A percentile compares a stretch with the other conserved stretches of the same genome.
Conservation (phyloP, 805 yeast species). For the Candida nonsorbophila region DNA sequence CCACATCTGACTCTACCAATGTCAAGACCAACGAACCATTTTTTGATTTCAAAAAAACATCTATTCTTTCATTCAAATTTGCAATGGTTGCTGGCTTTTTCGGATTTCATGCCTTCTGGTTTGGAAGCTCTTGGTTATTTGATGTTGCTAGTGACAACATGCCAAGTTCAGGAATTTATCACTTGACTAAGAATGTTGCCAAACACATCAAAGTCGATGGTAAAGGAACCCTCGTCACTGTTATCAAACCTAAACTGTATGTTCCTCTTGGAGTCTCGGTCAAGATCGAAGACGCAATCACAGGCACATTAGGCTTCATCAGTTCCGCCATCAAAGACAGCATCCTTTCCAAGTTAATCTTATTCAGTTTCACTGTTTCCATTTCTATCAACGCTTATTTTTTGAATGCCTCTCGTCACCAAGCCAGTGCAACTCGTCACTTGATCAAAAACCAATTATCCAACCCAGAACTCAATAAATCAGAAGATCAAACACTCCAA, state of each 20-base stretch:
- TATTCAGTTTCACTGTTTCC: constrained; percentile 68
- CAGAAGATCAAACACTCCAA: constrained; percentile 4
- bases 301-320: constrained; percentile 47
- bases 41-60: constrained; percentile 16
- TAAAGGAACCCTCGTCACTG: constrained; percentile 51
- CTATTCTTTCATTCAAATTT: constrained; percentile 54
- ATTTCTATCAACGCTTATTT: constrained; percentile 79
- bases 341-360: constrained; percentile 69
- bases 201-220: constrained; percentile 40
- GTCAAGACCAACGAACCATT: constrained; percentile 27
- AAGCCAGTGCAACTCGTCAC: constrained; percentile 40
- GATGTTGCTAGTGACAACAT: constrained; percentile 10
- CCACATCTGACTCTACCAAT: constrained; percentile 40
- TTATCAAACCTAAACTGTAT: constrained; percentile 53
- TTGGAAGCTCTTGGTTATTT: constrained; percentile 68
- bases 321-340: constrained; percentile 74
- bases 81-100: constrained; percentile 54
- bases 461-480: constrained; percentile 16
- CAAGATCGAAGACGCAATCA: constrained; percentile 56
- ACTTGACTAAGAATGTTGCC: constrained; percentile 36
- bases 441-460: constrained; percentile 36
- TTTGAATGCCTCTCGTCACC: constrained; percentile 77
- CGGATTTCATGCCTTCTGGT: constrained; percentile 60
- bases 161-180: constrained; percentile 7
- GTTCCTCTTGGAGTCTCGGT: constrained; percentile 52